Conservation (phyloP, 1,139 yeast species). For the Hyphopichia burtonii region DNA sequence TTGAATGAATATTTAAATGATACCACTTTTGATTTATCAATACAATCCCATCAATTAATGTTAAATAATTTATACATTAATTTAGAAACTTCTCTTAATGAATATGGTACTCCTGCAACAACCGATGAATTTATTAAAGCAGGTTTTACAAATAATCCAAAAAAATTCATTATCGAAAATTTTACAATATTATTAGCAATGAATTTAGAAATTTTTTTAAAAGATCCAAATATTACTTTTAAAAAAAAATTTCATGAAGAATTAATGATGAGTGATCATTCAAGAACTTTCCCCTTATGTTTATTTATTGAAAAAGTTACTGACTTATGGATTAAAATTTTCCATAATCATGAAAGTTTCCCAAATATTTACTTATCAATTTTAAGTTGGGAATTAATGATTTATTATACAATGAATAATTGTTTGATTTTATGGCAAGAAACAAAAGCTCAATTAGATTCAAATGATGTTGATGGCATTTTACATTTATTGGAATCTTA, state of each 20-base stretch:
- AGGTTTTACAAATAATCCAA: slow-evolving; percentile 48
- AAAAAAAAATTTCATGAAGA: slow-evolving; percentile 61
- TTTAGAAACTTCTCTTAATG: slow-evolving; percentile 44
- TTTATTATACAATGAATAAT: slow-evolving; percentile 54
- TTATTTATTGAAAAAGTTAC: slow-evolving; percentile 37
- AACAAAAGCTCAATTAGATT: slow-evolving; percentile 53
- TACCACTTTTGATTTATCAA: slow-evolving; percentile 39
- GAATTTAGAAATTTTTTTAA: slow-evolving; percentile 52
- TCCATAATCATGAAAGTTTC: slow-evolving; percentile 31
- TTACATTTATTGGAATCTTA: slow-evolving; percentile 37
- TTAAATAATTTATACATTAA: slow-evolving; percentile 40
- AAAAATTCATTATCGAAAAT: slow-evolving; percentile 40
- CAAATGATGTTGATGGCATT: slow-evolving; percentile 46
- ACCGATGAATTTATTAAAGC: slow-evolving; percentile 46
- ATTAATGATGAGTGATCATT: slow-evolving; percentile 48
- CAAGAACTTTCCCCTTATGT: slow-evolving; percentile 43
- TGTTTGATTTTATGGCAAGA: slow-evolving; percentile 68
- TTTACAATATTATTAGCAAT: slow-evolving; percentile 44
- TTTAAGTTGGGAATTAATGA: slow-evolving; percentile 56
- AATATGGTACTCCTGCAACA: slow-evolving; percentile 46
- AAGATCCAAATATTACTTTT: slow-evolving; percentile 56
- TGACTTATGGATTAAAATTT: slow-evolving; percentile 38
- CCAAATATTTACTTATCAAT: slow-evolving; percentile 45
- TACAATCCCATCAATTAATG: slow-evolving; percentile 43
- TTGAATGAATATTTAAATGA: slow-evolving; percentile 38